Base-by-base conservation (phyloP, 805 yeast genomes). In the Blastobotrys mokoenaii region DNA sequence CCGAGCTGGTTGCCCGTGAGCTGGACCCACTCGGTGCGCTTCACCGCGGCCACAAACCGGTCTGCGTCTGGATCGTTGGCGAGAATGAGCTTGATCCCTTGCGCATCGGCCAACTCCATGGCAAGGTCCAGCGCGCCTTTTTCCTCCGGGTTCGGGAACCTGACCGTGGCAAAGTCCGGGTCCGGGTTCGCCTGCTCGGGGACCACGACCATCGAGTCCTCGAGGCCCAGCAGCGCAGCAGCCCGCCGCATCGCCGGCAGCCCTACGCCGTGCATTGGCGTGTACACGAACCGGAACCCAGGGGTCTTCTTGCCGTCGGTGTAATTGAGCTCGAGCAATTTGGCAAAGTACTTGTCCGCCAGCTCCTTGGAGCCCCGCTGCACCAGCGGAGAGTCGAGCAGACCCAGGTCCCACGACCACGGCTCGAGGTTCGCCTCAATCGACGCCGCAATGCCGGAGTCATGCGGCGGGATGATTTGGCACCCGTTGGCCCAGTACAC, bases 21-120 rank as follows among this genome's bases (percentile, higher is more conserved):
- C 62, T 89, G 97, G 46, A 63, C 67, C 95, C 96, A 89, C 12
- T 56, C 47, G 2, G 51, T 45, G n/a, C 38, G 44, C 51, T 75
- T 78, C 15, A 84, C 73, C 0, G 95, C 96, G 8, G 77, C 83
- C 6, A 93, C 81, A 58, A 90, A 90, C 48, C 98, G 70, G 62
- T 90, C 98, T 0, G 97, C 98, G 64, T 90, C 98, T 0, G 98
- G 98, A 59, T 90, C 98, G 62, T 83, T 90, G 1, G 96, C 96
- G 2, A 90, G 56, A 1, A 90, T 90, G 27, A 87, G 60, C 2
- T 66, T 59, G 18, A 73, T 62, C 0, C 70, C 70, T 1, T 64
- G 60, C 4, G 56, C 54, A 35, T 84, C 79, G 0, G 96, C 97
- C 2, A 64, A 60, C 8, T 59, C 43, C 15, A 80, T 80, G 0